Evolutionary conservation across 306 rosid species (phyloP), one percentile per base, ranked within the genome.

Genomic region (Crotalaria pallida): DNA sequence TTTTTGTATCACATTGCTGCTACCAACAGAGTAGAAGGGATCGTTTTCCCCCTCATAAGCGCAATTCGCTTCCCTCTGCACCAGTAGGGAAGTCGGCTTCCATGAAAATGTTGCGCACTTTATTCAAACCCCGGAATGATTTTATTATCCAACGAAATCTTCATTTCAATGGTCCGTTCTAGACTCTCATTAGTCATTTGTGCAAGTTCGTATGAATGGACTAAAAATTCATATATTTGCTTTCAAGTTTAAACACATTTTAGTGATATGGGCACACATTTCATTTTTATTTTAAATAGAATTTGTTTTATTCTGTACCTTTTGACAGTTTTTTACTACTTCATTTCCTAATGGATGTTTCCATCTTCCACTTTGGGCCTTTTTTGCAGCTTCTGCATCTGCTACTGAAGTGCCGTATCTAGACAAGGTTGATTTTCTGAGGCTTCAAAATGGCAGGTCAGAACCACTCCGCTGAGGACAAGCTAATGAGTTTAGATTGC

Each of bases 81-180:
- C 74, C 26, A 72, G 89, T 31, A 72, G 90, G 96, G 94, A 90
- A 88, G 96, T 80, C 90, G 84, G 77, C 96, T 80, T 84, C 96
- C 94, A 85, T 90, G 92, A 90, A 83, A 79, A n/a, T n/a, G n/a
- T 86, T 84, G 87, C 84, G 58, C 90, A 74, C 76, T 75, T 80
- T 84, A 63, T 78, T 85, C n/a, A 87, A 86, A 84, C 78, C 81
- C 71, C 76, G 55, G 80, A 78, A 72, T 76, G 65, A 63, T 83
- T 86, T 79, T 82, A 66, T 75, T 70, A 63, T 58, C 85, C 84
- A 57, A 65, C 70, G 85, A 93, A 69, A 77, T 79, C 76, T 87
- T 85, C 88, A 79, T 64, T 85, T 95, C 92, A 85, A 94, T 81
- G 97, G 97, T 94, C 98, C 85, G 96, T 85, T 93, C 96, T 90